Conservation (phyloP, 805 yeast species). For the Candida nemodendra region DNA sequence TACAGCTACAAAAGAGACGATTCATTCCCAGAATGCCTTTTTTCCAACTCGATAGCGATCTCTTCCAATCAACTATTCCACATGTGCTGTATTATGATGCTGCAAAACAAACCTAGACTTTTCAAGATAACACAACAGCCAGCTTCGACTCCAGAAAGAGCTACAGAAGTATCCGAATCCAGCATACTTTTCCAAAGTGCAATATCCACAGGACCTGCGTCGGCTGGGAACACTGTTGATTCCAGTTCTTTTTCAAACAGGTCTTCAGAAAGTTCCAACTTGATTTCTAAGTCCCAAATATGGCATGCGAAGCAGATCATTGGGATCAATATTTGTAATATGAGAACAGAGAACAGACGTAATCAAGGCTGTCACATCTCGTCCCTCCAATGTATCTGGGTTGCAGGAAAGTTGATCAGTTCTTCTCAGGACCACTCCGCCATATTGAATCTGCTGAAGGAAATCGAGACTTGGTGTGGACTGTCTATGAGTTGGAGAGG, state of each 20-base stretch:
- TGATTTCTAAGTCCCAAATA: slow-evolving; percentile 29
- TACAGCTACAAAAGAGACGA: slow-evolving; percentile 26
- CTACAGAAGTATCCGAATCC: neutral
- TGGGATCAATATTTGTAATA: slow-evolving; percentile 28
- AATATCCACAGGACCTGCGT: slow-evolving; percentile 3
- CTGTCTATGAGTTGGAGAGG: slow-evolving; percentile 23
- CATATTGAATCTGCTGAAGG: slow-evolving; percentile 21
- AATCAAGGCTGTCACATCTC: slow-evolving; percentile 20
- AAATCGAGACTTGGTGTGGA: slow-evolving; percentile 25
- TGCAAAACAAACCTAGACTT: slow-evolving; percentile 40
- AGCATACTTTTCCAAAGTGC: slow-evolving; percentile 18
- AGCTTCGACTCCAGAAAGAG: neutral
- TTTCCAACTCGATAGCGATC: slow-evolving; percentile 39
- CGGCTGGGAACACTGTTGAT: slow-evolving; percentile 3
- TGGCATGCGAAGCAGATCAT: slow-evolving; percentile 43
- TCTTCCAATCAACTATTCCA: slow-evolving; percentile 42
- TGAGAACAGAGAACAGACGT: slow-evolving; percentile 14
- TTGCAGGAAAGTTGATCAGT: slow-evolving; percentile 27
- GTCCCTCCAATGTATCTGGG: slow-evolving; percentile 25
- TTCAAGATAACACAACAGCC: slow-evolving; percentile 23
- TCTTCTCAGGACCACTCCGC: slow-evolving; percentile 25
- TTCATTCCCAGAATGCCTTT: slow-evolving; percentile 41
- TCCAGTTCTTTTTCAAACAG: slow-evolving; percentile 2
- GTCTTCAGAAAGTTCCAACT: slow-evolving; percentile 9
- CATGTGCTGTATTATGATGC: slow-evolving; percentile 39